These are phyloP conservation scores for Penstemon eatonii DNA, from an alignment of 257 asterid species.

Conservation along the genomic window DNA sequence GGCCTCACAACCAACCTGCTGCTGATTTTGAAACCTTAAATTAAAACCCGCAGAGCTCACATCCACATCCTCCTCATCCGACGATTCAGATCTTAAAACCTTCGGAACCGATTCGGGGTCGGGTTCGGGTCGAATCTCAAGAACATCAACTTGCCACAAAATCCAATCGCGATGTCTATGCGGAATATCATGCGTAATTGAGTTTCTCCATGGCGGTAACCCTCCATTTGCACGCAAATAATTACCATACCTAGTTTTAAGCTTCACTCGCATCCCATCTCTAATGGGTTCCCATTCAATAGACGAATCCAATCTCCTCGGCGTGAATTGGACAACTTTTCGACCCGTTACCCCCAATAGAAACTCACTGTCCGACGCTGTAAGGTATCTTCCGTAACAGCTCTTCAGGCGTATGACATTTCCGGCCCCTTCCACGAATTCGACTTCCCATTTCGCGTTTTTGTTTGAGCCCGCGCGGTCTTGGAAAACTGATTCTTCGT, in stretches of 20 bases:
- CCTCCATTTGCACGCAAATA: constrained; percentile 87
- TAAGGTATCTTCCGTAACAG: constrained; percentile 64
- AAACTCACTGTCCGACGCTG: constrained; percentile 60
- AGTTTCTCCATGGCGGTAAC: constrained; percentile 91
- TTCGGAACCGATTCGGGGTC: constrained; percentile 34
- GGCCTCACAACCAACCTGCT: constrained; percentile 30
- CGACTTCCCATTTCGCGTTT: constrained; percentile 69
- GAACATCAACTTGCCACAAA: constrained; percentile 68
- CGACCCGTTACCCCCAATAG: constrained; percentile 76
- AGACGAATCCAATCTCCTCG: constrained; percentile 60
- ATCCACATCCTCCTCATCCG: constrained; percentile 40
- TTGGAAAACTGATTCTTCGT: constrained; percentile 62
- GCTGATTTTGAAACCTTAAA: constrained; percentile 30
- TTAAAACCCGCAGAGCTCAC: constrained; percentile 46
- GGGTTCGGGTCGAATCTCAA: constrained; percentile 43
- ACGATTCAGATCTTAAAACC: constrained; percentile 34
- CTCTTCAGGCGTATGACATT: constrained; percentile 63
- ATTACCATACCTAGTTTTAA: constrained; percentile 76
- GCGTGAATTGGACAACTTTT: constrained; percentile 60
- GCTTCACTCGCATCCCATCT: constrained; percentile 63
- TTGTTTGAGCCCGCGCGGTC: constrained; percentile 53
- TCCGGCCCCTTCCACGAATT: constrained; percentile 60
- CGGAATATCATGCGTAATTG: constrained; percentile 85
- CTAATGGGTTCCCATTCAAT: constrained; percentile 82
- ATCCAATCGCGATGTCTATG: constrained; percentile 70